These are phyloP conservation scores for Epichloe hybrida DNA, from an alignment of 2,329 filamentous ascomycete species.

Conservation along the genomic window DNA sequence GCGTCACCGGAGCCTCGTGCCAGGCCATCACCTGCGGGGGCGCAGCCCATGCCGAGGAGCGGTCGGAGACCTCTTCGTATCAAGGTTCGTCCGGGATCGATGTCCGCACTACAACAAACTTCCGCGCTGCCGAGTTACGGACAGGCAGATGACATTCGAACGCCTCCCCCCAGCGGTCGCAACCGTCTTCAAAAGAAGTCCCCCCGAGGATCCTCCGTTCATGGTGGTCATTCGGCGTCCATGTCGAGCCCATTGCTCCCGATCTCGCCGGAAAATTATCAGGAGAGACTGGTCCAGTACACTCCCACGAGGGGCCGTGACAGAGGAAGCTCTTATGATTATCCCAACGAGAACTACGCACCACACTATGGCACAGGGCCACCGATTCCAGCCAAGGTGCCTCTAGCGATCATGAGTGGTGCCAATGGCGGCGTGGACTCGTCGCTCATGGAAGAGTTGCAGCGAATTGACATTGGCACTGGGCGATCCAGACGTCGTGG, in stretches of 20 bases:
- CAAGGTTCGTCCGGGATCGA: constrained; percentile 34
- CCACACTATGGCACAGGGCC: constrained; percentile 31
- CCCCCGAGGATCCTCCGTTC: constrained; percentile 28
- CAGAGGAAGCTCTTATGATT: constrained; percentile 39
- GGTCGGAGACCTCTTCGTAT: constrained; percentile 40
- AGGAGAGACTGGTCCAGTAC: constrained; percentile 27
- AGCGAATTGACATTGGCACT: constrained; percentile 50
- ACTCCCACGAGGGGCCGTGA: constrained; percentile 22
- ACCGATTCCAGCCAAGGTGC: constrained; percentile 58
- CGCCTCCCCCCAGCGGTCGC: constrained; percentile 27
- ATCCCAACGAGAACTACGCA: constrained; percentile 37
- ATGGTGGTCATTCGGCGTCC: constrained; percentile 21
- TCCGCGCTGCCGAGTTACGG: constrained; percentile 14
- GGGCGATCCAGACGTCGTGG: constrained; percentile 41
- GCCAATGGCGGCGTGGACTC: constrained; percentile 30
- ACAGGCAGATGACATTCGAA: constrained; percentile 20
- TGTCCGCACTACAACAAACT: constrained; percentile 17
- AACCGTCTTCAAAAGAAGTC: constrained; percentile 53
- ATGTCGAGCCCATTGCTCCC: constrained; percentile 38
- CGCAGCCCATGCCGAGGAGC: constrained; percentile 36
- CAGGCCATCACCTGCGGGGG: constrained; percentile 33
- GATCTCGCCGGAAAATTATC: constrained; percentile 36
- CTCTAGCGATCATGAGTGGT: constrained; percentile 36
- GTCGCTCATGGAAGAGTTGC: constrained; percentile 59
- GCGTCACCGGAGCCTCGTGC: constrained; percentile 20